phyloP scores from a whole-genome alignment of 768 basidiomycete species.

The Termitomyces sp. region DNA sequence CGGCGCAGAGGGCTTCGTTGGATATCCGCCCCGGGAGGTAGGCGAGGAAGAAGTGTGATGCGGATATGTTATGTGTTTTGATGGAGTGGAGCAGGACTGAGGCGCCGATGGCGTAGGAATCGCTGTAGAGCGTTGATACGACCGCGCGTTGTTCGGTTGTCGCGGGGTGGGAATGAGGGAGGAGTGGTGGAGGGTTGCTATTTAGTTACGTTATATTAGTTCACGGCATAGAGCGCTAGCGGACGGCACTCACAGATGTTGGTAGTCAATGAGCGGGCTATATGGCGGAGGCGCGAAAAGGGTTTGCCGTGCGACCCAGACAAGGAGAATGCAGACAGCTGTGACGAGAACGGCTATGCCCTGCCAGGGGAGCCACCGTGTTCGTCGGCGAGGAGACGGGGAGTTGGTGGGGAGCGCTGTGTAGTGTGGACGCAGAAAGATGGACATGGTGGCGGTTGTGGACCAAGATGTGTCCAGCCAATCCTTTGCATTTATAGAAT shows the following conservation, averaged over 20 bases:
- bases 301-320: neutral
- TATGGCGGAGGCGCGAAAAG: slow-evolving; percentile 9
- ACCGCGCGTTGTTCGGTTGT: slow-evolving; percentile 15
- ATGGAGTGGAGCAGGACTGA: slow-evolving; percentile 26
- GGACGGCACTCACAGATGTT: slow-evolving; percentile 17
- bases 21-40: slow-evolving; percentile 31
- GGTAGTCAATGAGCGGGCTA: slow-evolving; percentile 21
- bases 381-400: neutral
- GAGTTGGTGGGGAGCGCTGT: neutral
- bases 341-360: neutral
- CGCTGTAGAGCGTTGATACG: slow-evolving; percentile 24
- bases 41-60: slow-evolving; percentile 19
- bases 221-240: neutral
- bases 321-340: neutral
- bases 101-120: slow-evolving; percentile 23
- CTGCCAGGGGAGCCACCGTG: slow-evolving; percentile 1
- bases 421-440: slow-evolving; percentile 1
- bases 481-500: neutral
- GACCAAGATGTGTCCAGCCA: neutral
- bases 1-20: slow-evolving; percentile 33
- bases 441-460: neutral
- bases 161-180: neutral
- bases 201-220: neutral
- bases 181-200: slow-evolving; percentile 16
- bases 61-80: slow-evolving; percentile 18